phyloP scores from a whole-genome alignment of 1,284 basidiomycete genomes.

The Ceratorhiza oryzae-sativae region DNA sequence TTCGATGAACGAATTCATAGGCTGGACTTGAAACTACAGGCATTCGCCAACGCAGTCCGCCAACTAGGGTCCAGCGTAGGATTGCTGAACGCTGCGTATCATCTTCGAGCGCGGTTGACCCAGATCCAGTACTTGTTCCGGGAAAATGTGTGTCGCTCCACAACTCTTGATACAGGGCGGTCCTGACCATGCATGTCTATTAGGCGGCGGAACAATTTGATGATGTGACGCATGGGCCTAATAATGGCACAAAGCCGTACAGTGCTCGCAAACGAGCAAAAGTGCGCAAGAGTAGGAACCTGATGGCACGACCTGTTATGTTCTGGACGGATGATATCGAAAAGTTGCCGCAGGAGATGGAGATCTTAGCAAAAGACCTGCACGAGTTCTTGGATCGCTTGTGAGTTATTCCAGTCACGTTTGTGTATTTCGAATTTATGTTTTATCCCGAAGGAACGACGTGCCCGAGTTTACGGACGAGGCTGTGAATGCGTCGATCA shows the following conservation, averaged over 20 bases:
- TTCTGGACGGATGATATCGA: conserved; percentile 57
- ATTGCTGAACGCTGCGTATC: conserved; percentile 40
- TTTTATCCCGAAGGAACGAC: conserved; percentile 12
- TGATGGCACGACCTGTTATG: conserved; percentile 38
- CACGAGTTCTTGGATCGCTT: conserved; percentile 68
- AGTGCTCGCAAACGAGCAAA: conserved; percentile 35
- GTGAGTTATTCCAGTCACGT: conserved; percentile 50
- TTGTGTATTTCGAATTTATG: too few species aligned
- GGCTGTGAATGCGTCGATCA: conserved; percentile 69
- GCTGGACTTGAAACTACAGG: conserved; percentile 41
- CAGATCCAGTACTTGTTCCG: conserved; percentile 43
- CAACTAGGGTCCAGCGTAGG: conserved; percentile 42
- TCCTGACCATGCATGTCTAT: not conserved
- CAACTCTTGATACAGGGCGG: not conserved
- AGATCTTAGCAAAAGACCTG: conserved; percentile 65
- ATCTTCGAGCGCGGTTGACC: conserved; percentile 40
- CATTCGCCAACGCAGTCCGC: conserved; percentile 42
- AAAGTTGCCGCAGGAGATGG: conserved; percentile 67
- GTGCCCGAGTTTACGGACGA: conserved; percentile 58
- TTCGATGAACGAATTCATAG: conserved; percentile 16
- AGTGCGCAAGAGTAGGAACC: not conserved
- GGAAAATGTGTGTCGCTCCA: conserved; percentile 38
- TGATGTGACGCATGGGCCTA: not conserved
- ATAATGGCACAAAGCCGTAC: conserved; percentile 22
- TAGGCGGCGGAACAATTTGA: conserved; percentile 34